Conservation (phyloP, 2,329 filamentous ascomycete genomes). For the Aplosporella prunicola region DNA sequence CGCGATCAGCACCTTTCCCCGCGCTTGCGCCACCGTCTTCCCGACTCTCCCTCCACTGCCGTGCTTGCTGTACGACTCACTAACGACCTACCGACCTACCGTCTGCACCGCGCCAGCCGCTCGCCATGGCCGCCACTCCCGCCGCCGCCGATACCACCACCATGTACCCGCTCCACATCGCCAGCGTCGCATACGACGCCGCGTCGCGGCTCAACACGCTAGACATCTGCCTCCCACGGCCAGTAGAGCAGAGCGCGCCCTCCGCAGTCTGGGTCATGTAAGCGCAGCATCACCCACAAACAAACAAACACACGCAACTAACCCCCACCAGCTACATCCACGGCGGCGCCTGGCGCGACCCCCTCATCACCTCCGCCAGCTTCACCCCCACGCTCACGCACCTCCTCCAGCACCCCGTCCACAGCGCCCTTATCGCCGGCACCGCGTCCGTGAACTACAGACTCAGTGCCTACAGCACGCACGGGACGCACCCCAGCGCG, state of each 20-base stretch:
- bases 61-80: too few species aligned
- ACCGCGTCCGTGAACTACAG: constrained; percentile 58
- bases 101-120: too few species aligned
- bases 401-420: constrained; percentile 22
- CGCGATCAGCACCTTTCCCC: too few species aligned
- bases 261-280: constrained; percentile 28
- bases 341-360: constrained; percentile 43
- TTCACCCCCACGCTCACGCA: constrained; percentile 29
- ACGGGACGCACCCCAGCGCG: constrained; percentile 37
- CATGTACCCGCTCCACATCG: constrained; percentile 15
- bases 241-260: constrained; percentile 15
- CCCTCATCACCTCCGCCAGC: constrained; percentile 28
- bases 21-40: too few species aligned
- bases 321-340: constrained; percentile 34
- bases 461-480: constrained; percentile 43
- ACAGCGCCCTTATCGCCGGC: constrained; percentile 45
- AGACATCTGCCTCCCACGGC: constrained; percentile 33
- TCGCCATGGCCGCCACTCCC: too few species aligned
- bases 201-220: constrained; percentile 31
- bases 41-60: too few species aligned
- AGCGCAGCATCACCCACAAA: constrained; percentile 7
- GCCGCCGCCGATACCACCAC: too few species aligned
- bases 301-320: too few species aligned
- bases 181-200: constrained; percentile 21
- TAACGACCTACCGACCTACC: too few species aligned